phyloP scores from a whole-genome alignment of 2,329 filamentous ascomycete species.

The Triangularia verruculosa region DNA sequence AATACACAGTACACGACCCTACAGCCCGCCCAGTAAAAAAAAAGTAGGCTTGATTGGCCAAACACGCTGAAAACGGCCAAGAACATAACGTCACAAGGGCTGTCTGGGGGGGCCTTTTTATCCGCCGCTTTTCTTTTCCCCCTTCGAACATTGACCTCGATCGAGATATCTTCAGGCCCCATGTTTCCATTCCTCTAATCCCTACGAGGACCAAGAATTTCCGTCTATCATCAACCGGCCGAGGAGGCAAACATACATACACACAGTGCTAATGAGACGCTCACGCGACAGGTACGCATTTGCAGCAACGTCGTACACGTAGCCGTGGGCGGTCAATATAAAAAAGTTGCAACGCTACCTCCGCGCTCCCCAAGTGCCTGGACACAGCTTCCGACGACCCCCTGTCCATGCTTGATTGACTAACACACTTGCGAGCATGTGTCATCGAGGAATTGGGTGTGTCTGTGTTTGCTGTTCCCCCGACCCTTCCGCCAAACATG shows the following conservation, averaged over 20 bases:
- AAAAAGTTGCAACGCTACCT: slow-evolving; percentile 1
- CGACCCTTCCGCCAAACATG: neutral
- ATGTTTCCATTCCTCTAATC: neutral
- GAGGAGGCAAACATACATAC: neutral
- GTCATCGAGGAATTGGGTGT: neutral
- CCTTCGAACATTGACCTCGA: neutral
- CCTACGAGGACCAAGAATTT: neutral
- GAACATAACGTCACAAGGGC: slow-evolving; percentile 19
- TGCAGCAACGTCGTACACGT: neutral
- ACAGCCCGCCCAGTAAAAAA: slow-evolving; percentile 13
- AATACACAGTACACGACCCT: slow-evolving; percentile 6
- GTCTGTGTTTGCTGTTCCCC: neutral
- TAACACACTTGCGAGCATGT: slow-evolving; percentile 6
- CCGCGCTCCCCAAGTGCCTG: neutral
- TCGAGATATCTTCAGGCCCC: neutral
- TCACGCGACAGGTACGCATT: neutral
- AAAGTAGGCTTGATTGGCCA: slow-evolving; percentile 22
- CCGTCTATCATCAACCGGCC: neutral
- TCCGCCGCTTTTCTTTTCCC: slow-evolving; percentile 10
- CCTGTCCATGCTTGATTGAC: neutral
- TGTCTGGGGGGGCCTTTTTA: slow-evolving; percentile 13
- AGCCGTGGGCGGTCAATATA: slow-evolving; percentile 1
- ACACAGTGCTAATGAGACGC: neutral
- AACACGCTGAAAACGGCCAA: slow-evolving; percentile 14
- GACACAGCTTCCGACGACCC: neutral